Conservation (phyloP, 257 asterid genomes). For the Eucommia ulmoides region DNA sequence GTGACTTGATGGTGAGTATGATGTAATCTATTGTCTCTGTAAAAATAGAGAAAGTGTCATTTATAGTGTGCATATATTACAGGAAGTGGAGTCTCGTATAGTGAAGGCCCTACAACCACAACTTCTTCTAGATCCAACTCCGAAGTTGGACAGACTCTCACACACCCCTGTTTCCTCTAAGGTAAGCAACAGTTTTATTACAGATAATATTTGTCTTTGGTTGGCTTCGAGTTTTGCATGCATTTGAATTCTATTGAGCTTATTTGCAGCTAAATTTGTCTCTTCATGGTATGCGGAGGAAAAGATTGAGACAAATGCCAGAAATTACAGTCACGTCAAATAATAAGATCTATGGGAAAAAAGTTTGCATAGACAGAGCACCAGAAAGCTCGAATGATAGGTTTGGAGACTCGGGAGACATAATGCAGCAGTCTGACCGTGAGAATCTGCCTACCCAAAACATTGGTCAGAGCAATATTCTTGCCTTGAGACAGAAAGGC, state of each 20-base stretch:
- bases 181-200: slow-evolving; percentile 28
- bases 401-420: slow-evolving; percentile 43
- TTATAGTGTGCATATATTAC: slow-evolving; percentile 17
- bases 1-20: slow-evolving; percentile 87
- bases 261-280: slow-evolving; percentile 60
- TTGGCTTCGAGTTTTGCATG: neutral
- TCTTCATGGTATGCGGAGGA: slow-evolving; percentile 54
- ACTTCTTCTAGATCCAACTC: slow-evolving; percentile 71
- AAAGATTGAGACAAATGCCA: slow-evolving; percentile 51
- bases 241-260: slow-evolving; percentile 9
- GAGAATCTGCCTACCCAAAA: slow-evolving; percentile 45
- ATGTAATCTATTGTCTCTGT: slow-evolving; percentile 11
- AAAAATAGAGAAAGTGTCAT: slow-evolving; percentile 8
- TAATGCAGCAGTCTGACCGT: slow-evolving; percentile 41
- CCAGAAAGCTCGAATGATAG: slow-evolving; percentile 60
- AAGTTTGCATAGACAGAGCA: slow-evolving; percentile 47
- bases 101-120: slow-evolving; percentile 86
- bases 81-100: slow-evolving; percentile 98
- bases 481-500: slow-evolving; percentile 49
- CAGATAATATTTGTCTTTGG: slow-evolving; percentile 3
- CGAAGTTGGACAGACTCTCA: slow-evolving; percentile 55
- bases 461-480: slow-evolving; percentile 40
- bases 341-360: slow-evolving; percentile 51
- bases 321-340: slow-evolving; percentile 43
- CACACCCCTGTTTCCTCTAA: slow-evolving; percentile 33